phyloP scores from a whole-genome alignment of 2,329 filamentous ascomycete species.

The Lachnellula willkommii region DNA sequence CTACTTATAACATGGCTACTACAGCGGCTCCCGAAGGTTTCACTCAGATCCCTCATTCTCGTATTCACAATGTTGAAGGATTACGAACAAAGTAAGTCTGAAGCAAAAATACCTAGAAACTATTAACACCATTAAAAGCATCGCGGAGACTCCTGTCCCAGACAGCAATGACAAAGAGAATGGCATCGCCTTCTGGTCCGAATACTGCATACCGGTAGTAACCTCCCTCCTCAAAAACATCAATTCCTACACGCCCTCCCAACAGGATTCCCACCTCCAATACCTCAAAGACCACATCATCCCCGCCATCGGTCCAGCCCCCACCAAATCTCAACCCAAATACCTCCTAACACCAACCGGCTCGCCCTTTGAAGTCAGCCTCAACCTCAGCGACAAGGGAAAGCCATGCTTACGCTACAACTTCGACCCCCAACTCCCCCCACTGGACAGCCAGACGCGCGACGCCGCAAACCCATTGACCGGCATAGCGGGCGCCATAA shows the following conservation, averaged over 20 bases:
- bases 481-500: not conserved
- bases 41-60: no score
- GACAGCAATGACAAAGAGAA: no score
- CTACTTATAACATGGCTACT: no score
- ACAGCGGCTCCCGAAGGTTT: no score
- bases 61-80: no score
- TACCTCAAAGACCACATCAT: not conserved
- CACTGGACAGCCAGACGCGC: not conserved
- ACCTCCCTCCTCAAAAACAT: not conserved
- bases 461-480: no score
- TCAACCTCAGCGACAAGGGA: not conserved
- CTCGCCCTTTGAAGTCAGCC: not conserved
- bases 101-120: no score
- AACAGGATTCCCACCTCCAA: not conserved
- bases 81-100: no score
- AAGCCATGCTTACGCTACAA: not conserved
- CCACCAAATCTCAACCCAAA: not conserved
- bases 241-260: not conserved
- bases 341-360: not conserved
- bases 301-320: not conserved
- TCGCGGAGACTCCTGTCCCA: no score
- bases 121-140: no score
- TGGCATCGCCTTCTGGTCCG: no score
- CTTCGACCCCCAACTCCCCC: not conserved
- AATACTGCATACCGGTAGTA: not conserved